Evolutionary conservation across 2,329 filamentous ascomycete genomes (phyloP).

Genomic region (Fusarium humuli): DNA sequence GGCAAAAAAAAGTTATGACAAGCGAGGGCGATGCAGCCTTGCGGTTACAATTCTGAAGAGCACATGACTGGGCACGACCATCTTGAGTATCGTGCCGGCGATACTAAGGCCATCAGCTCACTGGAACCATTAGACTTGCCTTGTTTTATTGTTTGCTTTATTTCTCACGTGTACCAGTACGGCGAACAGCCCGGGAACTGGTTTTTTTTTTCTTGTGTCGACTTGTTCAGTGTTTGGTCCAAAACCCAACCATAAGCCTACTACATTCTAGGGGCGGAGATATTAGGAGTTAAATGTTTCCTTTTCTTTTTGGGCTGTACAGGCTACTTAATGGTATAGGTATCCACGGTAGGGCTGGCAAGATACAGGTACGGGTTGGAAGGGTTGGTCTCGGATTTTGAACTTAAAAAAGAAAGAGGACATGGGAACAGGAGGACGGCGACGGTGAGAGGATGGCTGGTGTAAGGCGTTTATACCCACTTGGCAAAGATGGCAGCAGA

Average conservation of each 20-base stretch:
- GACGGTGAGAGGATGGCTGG: slow-evolving; percentile 39
- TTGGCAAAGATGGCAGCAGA: slow-evolving; percentile 37
- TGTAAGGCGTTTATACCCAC: slow-evolving; percentile 50
- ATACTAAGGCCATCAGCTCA: slow-evolving; percentile 23
- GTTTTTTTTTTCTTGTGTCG: slow-evolving; percentile 17
- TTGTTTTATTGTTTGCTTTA: slow-evolving; percentile 22
- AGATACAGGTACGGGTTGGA: slow-evolving; percentile 16
- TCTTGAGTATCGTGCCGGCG: slow-evolving; percentile 18
- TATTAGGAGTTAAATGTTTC: slow-evolving; percentile 21
- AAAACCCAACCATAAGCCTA: slow-evolving; percentile 26
- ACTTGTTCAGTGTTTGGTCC: slow-evolving; percentile 21
- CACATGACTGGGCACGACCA: slow-evolving; percentile 11
- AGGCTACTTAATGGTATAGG: slow-evolving; percentile 40
- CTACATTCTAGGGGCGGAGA: slow-evolving; percentile 7
- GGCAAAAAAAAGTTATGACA: slow-evolving; percentile 47
- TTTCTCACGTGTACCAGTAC: slow-evolving; percentile 36
- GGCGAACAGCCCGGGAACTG: slow-evolving; percentile 25
- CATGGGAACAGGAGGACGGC: slow-evolving; percentile 20
- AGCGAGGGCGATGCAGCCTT: slow-evolving; percentile 24
- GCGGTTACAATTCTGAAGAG: slow-evolving; percentile 26
- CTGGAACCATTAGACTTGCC: slow-evolving; percentile 39
- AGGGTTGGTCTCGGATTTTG: slow-evolving; percentile 16
- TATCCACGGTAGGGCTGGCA: not conserved
- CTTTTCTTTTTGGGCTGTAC: slow-evolving; percentile 26
- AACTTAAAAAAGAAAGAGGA: slow-evolving; percentile 21